Conservation (phyloP, 2,329 filamentous ascomycete genomes). For the Fusarium poae region DNA sequence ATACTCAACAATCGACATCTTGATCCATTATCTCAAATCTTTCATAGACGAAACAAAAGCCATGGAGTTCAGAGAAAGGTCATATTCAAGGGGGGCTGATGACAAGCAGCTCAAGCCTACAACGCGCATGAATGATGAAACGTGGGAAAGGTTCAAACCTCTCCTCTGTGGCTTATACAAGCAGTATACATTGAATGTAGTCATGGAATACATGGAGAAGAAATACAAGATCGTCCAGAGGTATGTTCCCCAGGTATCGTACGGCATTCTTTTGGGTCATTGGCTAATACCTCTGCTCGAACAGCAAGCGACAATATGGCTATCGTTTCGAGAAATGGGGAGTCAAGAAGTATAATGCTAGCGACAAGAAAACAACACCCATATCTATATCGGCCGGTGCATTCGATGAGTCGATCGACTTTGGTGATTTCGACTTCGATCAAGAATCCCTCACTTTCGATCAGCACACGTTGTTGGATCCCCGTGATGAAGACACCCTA, state of each 20-base stretch:
- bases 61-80: slow-evolving; percentile 29
- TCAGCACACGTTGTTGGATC: background rate
- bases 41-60: background rate
- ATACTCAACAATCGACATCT: background rate
- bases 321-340: slow-evolving; percentile 50
- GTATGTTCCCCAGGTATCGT: slow-evolving; percentile 28
- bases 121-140: slow-evolving; percentile 42
- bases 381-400: slow-evolving; percentile 8
- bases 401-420: slow-evolving; percentile 13
- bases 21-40: background rate
- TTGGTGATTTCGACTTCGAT: slow-evolving; percentile 14
- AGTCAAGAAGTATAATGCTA: slow-evolving; percentile 47
- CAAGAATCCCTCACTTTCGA: slow-evolving; percentile 7
- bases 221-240: slow-evolving; percentile 35
- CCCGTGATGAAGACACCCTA: background rate
- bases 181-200: slow-evolving; percentile 38
- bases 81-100: slow-evolving; percentile 18
- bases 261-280: background rate
- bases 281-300: slow-evolving; percentile 6
- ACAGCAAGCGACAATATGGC: slow-evolving; percentile 51
- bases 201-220: slow-evolving; percentile 41
- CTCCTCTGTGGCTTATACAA: slow-evolving; percentile 41
- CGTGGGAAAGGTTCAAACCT: slow-evolving; percentile 41
- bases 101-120: slow-evolving; percentile 38
- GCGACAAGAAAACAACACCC: slow-evolving; percentile 32